Base-by-base conservation (phyloP, 1,284 basidiomycete species). In the Ceratobasidium sp. region DNA sequence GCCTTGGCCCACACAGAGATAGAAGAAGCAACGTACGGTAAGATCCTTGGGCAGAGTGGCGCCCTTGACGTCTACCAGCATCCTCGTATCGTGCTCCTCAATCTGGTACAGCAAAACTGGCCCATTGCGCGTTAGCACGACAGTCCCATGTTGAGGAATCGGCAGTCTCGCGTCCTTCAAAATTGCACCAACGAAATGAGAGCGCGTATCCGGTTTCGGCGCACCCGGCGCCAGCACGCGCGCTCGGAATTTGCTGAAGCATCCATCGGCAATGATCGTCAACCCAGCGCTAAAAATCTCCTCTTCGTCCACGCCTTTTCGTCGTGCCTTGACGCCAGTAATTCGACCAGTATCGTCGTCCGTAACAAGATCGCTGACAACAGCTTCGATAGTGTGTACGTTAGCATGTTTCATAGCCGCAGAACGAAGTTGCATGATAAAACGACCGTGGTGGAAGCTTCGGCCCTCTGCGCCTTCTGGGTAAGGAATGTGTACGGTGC, bases 381-480 rank as follows among this genome's bases (percentile, higher is more conserved):
- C 95, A 28, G 90, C 95, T 84, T 97, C 94, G 56, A 97, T 87
- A 42, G 95, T 86, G 47, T 93, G 90, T 8, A 95, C 91, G 17
- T 90, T 88, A 8, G 82, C 83, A 13, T 90, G 90, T 37, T 83
- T 82, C 75, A 84, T 86, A 49, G 93, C 94, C 77, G 91, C 91
- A 56, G 86, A 85, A 49, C 97, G 88, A 64, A 99, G 85, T n/a
- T 89, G 87, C 87, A 93, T 91, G 78, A 99, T 90, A 80, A 99
- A 96, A 74, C 90, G 88, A n/a, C 97, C 97, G 82, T 99, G 97
- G 85, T 99, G 97, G 84, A 99, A 99, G 78, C 91, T 91, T 75
- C 95, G 86, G 0, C 97, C 91, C 80, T 90, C 87, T 76, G 90
- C 85, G 20, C 85, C 84, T n/a, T 87, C 86, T 0, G 96, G 95